A percentile compares a stretch with the other conserved stretches of the same genome.
Conservation (phyloP, 495 filamentous ascomycete species). For the Trichoderma erinaceum region DNA sequence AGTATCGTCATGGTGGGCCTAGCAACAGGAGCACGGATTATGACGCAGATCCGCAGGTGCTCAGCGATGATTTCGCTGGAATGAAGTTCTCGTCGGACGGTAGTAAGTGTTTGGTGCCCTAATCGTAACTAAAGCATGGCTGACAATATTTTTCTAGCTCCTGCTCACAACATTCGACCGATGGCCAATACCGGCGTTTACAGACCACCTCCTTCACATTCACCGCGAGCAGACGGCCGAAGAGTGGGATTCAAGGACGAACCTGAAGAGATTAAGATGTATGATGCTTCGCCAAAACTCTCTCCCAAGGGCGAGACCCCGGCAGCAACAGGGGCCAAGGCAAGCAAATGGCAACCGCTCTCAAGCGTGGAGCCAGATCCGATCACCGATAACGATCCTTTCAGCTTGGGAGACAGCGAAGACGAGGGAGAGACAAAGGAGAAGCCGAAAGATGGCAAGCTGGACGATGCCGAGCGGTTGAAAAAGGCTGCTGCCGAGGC, state of each 20-base stretch:
- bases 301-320: conserved; percentile 34
- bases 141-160: conserved; percentile 20
- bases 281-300: conserved; percentile 52
- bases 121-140: conserved; percentile 14
- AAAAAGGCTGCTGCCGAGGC: conserved; percentile 66
- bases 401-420: conserved; percentile 91
- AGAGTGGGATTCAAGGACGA: conserved; percentile 73
- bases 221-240: conserved; percentile 51
- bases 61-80: conserved; percentile 85
- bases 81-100: conserved; percentile 73
- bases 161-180: conserved; percentile 46
- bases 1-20: conserved; percentile 32
- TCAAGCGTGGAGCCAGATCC: conserved; percentile 82
- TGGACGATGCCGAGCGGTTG: conserved; percentile 61
- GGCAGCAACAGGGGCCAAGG: conserved; percentile 45
- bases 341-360: conserved; percentile 95
- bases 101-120: conserved; percentile 47
- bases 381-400: conserved; percentile 86
- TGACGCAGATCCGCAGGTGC: conserved; percentile 87
- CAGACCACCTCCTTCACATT: conserved; percentile 55
- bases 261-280: conserved; percentile 74
- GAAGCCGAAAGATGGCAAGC: conserved; percentile 34
- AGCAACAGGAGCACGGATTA: conserved; percentile 71
- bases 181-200: conserved; percentile 73
- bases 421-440: conserved; percentile 80